Evolutionary conservation across 2,329 filamentous ascomycete species (phyloP).

Genomic region (Cladosporium halotolerans): DNA sequence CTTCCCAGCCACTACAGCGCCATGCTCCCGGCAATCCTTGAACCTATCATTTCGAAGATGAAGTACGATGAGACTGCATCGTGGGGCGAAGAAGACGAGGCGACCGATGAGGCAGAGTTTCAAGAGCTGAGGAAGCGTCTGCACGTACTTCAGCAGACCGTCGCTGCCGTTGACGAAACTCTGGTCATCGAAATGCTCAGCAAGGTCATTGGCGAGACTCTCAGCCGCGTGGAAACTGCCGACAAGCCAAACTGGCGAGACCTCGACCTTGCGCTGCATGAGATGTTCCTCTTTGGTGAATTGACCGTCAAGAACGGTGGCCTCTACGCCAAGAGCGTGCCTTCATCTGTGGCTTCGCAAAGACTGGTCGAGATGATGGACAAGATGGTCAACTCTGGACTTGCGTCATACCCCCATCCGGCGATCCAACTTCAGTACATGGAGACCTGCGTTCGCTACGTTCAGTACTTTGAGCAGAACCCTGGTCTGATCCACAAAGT

Average conservation of each 20-base stretch:
- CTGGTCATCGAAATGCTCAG: conserved; percentile 86
- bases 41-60: conserved; percentile 93
- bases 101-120: conserved; percentile 96
- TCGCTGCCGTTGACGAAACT: conserved; percentile 79
- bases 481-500: conserved; percentile 75
- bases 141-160: conserved; percentile 84
- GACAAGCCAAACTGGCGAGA: conserved; percentile 89
- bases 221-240: conserved; percentile 69
- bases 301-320: conserved; percentile 84
- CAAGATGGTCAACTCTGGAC: conserved; percentile 88
- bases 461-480: conserved; percentile 83
- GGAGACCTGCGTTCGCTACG: conserved; percentile 96
- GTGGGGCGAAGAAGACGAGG: conserved; percentile 90
- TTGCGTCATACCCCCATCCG: conserved; percentile 80
- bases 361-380: conserved; percentile 86
- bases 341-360: conserved; percentile 71
- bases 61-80: conserved; percentile 90
- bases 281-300: conserved; percentile 95
- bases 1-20: conserved; percentile 69
- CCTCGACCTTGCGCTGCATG: conserved; percentile 84
- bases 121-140: conserved; percentile 87
- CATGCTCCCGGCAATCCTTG: conserved; percentile 80
- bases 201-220: conserved; percentile 79
- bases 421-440: conserved; percentile 94
- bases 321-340: conserved; percentile 76